Base-by-base conservation (phyloP, 371 early-diverging fungal species). In the Smittium mucronatum region DNA sequence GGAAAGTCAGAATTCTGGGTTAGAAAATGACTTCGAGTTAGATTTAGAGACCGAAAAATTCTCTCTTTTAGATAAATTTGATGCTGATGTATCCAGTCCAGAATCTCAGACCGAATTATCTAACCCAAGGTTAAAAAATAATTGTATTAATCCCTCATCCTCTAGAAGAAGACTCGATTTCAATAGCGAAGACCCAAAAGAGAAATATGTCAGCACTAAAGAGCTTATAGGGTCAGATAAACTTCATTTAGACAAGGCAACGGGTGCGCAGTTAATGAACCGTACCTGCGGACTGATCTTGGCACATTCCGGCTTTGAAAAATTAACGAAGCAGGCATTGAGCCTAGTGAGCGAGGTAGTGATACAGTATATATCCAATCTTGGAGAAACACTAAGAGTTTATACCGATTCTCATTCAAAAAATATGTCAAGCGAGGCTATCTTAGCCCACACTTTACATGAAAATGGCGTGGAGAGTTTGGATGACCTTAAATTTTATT, bases 291-390 rank as follows among this genome's bases (percentile, higher is more conserved):
- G 87, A 0, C 84, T 87, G 70, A 71, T 94, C 36, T 81, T 94
- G 36, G 82, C 87, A 58, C 94, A 96, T 75, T 83, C 89, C 33
- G 97, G 97, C 17, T 96, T 94, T 81, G 94, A 96, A 76, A 87
- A 74, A 21, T 86, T 74, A 76, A 85, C 74, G 73, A 86, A 73
- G 64, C 73, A 70, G 76, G 90, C 93, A 28, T 71, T 93, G 69
- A 78, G 86, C 47, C 81, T 90, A n/a, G 70, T 93, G 65, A 86
- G 88, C 28, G 94, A 93, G 69, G 81, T 93, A 30, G 82, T 86
- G 30, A 79, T 80, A 36, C 88, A 93, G 63, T 92, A 89, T 72
- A 76, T 97, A 36, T 60, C 81, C 58, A 94, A 90, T 72, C 79
- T 95, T 29, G 94, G 94, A 21, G 87, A 85, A 73, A 91, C 90